A percentile compares a stretch with the other conserved stretches of the same genome.
phyloP scores from a whole-genome alignment of 495 filamentous ascomycete species.

The Thozetella sp. region DNA sequence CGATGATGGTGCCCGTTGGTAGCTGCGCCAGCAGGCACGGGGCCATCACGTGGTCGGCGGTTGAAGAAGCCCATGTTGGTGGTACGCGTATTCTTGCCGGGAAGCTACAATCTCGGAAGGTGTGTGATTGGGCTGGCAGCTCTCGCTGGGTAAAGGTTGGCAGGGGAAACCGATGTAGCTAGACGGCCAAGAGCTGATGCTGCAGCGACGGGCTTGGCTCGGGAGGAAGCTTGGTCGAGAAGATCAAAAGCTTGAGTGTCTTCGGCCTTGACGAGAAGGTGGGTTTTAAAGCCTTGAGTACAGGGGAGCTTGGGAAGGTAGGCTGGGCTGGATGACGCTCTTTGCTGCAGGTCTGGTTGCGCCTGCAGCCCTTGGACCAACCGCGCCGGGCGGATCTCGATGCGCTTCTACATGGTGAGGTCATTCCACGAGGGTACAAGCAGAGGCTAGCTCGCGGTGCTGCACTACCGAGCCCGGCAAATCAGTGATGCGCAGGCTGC shows the following conservation, averaged over 20 bases:
- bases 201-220: too few species aligned
- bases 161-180: background rate
- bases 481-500: background rate
- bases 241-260: too few species aligned
- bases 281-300: background rate
- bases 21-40: background rate
- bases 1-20: slow-evolving; percentile 9
- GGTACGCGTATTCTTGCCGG: too few species aligned
- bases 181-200: too few species aligned
- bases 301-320: background rate
- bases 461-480: background rate
- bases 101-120: too few species aligned
- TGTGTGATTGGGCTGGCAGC: background rate
- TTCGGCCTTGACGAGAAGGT: too few species aligned
- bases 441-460: too few species aligned
- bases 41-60: slow-evolving; percentile 13
- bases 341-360: background rate
- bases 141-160: background rate
- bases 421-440: background rate
- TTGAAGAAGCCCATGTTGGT: slow-evolving; percentile 28
- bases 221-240: too few species aligned
- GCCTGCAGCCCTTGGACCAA: background rate
- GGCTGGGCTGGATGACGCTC: background rate
- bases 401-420: background rate
- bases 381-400: background rate